A percentile compares a stretch with the other conserved stretches of the same genome.
Evolutionary conservation across 2,329 filamentous ascomycete species (phyloP).

Genomic region (Fusarium duplospermum): DNA sequence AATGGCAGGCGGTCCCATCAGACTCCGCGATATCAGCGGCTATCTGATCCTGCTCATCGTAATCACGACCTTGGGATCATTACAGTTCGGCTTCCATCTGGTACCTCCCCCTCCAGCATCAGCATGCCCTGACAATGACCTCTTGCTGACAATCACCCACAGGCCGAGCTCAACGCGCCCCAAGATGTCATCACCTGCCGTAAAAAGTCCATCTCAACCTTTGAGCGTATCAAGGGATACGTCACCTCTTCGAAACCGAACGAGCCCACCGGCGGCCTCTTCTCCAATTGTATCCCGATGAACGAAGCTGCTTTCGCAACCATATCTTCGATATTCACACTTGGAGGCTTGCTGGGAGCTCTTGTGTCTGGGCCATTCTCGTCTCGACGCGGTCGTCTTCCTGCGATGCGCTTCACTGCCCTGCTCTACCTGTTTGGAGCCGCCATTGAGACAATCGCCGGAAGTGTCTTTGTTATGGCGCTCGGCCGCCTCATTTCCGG

Average conservation of each 20-base stretch:
- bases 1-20: constrained; percentile 48
- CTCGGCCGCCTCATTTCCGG: constrained; percentile 84
- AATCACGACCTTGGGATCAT: constrained; percentile 83
- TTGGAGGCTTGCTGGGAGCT: constrained; percentile 88
- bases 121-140: background rate
- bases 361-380: constrained; percentile 83
- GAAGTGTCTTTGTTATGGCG: constrained; percentile 74
- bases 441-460: constrained; percentile 77
- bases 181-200: constrained; percentile 93
- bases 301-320: constrained; percentile 82
- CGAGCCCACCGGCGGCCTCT: constrained; percentile 47
- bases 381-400: constrained; percentile 78
- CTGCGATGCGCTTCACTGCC: constrained; percentile 81
- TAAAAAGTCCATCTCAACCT: constrained; percentile 58
- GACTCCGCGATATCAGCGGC: constrained; percentile 68
- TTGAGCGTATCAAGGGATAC: constrained; percentile 44
- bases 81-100: constrained; percentile 95
- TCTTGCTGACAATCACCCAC: constrained; percentile 12
- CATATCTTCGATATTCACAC: constrained; percentile 89
- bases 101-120: constrained; percentile 59
- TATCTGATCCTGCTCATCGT: constrained; percentile 83
- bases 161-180: constrained; percentile 94
- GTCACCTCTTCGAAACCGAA: constrained; percentile 42
- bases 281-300: constrained; percentile 91
- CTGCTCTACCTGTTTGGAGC: constrained; percentile 82